phyloP scores from a whole-genome alignment of 176 grass and related monocot species.

The Guadua angustifolia region DNA sequence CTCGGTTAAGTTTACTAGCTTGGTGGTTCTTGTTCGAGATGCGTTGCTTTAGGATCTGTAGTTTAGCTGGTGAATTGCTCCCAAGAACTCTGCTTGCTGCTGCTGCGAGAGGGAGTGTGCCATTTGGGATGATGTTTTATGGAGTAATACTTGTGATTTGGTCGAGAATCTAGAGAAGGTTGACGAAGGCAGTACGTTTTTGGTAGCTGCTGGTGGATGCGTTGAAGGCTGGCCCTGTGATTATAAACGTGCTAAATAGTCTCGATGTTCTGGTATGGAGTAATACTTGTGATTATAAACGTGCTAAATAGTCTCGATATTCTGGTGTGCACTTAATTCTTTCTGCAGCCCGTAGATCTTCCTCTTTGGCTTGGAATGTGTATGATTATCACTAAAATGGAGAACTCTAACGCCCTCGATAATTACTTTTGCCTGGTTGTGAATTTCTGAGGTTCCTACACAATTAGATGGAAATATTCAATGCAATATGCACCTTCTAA shows the following conservation, averaged over 20 bases:
- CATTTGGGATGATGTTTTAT: not conserved
- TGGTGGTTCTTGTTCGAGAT: not conserved
- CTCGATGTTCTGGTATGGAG: not conserved
- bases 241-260: not conserved
- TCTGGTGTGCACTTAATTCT: not conserved
- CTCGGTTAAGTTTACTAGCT: not conserved
- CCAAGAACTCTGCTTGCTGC: not conserved
- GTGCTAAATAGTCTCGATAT: not conserved
- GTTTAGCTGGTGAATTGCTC: not conserved
- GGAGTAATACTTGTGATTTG: not conserved
- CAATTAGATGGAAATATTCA: not conserved
- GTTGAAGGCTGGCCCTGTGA: not conserved
- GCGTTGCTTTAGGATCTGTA: not conserved
- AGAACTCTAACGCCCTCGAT: not conserved
- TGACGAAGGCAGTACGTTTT: not conserved
- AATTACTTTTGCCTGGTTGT: not conserved
- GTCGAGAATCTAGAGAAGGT: not conserved
- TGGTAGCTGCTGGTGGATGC: not conserved
- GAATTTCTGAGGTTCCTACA: not conserved
- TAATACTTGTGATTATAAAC: not conserved
- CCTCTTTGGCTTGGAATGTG: not conserved
- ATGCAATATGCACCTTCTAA: not conserved
- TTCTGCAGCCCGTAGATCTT: not conserved
- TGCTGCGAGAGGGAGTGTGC: not conserved
- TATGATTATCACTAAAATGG: not conserved